These are phyloP conservation scores for Blastobotrys terrestris DNA, from an alignment of 805 yeast species.

Conservation along the genomic window DNA sequence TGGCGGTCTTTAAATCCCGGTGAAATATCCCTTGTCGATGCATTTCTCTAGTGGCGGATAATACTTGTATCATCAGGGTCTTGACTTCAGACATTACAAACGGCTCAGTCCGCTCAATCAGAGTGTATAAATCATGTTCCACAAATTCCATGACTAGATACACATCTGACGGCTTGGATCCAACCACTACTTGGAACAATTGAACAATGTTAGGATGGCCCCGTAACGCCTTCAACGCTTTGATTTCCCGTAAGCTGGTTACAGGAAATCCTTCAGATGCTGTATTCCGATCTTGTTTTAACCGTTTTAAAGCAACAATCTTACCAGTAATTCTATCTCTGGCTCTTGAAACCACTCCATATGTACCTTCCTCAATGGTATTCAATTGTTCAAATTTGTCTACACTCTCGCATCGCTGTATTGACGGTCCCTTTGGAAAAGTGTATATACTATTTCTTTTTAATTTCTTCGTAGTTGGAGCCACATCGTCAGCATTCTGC, in stretches of 20 bases:
- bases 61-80: constrained; percentile 24
- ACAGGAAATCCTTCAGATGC: constrained; percentile 56
- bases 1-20: constrained; percentile 28
- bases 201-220: constrained; percentile 47
- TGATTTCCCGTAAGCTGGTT: constrained; percentile 60
- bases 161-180: constrained; percentile 17
- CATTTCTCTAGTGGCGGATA: constrained; percentile 22
- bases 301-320: constrained; percentile 55
- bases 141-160: constrained; percentile 30
- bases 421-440: neutral
- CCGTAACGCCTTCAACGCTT: constrained; percentile 44
- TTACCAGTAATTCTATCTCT: constrained; percentile 35
- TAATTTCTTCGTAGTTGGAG: neutral
- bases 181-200: constrained; percentile 48
- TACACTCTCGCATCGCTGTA: constrained; percentile 9
- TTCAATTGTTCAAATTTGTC: constrained; percentile 22
- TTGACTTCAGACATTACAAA: constrained; percentile 27
- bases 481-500: neutral
- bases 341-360: constrained; percentile 58
- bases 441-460: too few relatives aligned
- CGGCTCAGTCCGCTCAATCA: constrained; percentile 23
- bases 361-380: constrained; percentile 33
- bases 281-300: constrained; percentile 50
- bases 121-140: constrained; percentile 26
- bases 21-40: constrained; percentile 25